Conservation (phyloP, 441 rosid genomes). For the Sinapis alba region DNA sequence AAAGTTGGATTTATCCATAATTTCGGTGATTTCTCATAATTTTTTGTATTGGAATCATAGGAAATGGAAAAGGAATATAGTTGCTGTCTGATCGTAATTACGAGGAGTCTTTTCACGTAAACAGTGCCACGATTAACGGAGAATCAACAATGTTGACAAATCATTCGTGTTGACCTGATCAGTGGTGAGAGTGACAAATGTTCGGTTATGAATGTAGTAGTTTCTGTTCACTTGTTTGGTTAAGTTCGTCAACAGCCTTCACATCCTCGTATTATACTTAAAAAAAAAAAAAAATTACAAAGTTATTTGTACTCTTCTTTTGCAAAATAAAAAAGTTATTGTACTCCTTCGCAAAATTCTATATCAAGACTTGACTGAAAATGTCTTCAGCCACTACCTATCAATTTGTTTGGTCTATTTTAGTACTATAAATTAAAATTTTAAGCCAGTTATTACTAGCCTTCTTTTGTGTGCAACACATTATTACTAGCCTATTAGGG, state of each 20-base stretch:
- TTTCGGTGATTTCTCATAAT: not conserved
- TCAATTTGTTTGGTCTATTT: not conserved
- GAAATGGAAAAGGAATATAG: conserved; percentile 13
- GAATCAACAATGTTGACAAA: conserved; percentile 13
- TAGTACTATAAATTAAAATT: no score
- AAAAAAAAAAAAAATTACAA: no score
- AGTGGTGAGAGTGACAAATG: not conserved
- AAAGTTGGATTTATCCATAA: not conserved
- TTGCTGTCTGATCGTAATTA: conserved; percentile 25
- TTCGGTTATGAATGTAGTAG: not conserved
- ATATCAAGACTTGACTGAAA: not conserved
- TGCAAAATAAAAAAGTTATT: not conserved
- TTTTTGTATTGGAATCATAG: not conserved
- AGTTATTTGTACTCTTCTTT: not conserved
- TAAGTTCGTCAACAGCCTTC: not conserved
- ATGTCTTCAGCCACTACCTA: not conserved
- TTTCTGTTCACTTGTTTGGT: not conserved
- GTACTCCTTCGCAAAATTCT: not conserved
- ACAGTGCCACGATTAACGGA: conserved; percentile 29
- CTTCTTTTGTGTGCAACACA: no score
- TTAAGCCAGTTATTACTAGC: not conserved
- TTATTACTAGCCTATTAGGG: no score
- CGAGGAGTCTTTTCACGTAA: conserved; percentile 5
- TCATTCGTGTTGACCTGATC: not conserved
- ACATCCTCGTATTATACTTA: not conserved